Conservation (phyloP, 805 yeast genomes). For the Kodamaea nitidulidarum region DNA sequence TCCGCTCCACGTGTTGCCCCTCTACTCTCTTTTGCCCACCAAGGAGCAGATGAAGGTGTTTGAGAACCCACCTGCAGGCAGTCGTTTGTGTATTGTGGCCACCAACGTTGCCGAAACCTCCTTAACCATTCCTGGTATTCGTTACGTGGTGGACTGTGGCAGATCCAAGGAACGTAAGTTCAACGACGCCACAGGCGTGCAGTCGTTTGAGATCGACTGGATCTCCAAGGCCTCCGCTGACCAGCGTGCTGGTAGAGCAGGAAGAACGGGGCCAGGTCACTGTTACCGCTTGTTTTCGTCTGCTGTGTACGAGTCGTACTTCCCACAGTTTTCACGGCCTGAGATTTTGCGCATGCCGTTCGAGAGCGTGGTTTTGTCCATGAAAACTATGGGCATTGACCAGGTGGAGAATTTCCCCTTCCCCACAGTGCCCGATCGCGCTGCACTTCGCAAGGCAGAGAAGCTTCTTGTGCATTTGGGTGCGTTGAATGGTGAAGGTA, state of each 20-base stretch:
- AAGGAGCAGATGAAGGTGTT: slow-evolving; percentile 92
- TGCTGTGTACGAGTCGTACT: slow-evolving; percentile 86
- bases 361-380: slow-evolving; percentile 89
- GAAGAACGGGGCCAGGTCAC: slow-evolving; percentile 98
- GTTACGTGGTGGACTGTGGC: slow-evolving; percentile 95
- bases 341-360: slow-evolving; percentile 94
- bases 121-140: slow-evolving; percentile 89
- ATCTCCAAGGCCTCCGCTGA: slow-evolving; percentile 92
- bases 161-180: slow-evolving; percentile 83
- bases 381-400: slow-evolving; percentile 97
- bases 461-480: slow-evolving; percentile 67
- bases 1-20: slow-evolving; percentile 86
- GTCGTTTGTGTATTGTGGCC: slow-evolving; percentile 87
- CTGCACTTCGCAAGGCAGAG: slow-evolving; percentile 60
- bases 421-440: slow-evolving; percentile 84
- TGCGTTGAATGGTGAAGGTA: slow-evolving; percentile 58
- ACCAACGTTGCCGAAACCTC: slow-evolving; percentile 98
- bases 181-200: slow-evolving; percentile 83
- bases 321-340: slow-evolving; percentile 77
- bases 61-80: slow-evolving; percentile 76
- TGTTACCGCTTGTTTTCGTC: slow-evolving; percentile 90
- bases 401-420: slow-evolving; percentile 90
- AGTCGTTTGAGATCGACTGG: slow-evolving; percentile 89
- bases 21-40: slow-evolving; percentile 91
- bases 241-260: slow-evolving; percentile 96